phyloP scores from a whole-genome alignment of 2,329 filamentous ascomycete genomes.

The Lizonia empirigonia region DNA sequence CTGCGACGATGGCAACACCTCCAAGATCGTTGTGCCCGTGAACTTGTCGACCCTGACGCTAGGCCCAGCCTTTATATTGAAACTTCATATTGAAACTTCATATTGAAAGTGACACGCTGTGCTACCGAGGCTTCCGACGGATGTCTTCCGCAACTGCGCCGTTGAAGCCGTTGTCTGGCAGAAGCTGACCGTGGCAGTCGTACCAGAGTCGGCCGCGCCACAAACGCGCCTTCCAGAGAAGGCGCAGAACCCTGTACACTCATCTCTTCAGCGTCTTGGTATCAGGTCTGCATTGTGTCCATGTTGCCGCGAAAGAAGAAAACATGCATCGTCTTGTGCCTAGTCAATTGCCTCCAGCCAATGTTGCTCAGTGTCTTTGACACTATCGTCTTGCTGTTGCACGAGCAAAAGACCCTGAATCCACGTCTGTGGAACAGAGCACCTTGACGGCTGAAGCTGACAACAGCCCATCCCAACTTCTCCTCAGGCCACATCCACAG shows the following conservation, averaged over 20 bases:
- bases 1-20: conserved; percentile 13
- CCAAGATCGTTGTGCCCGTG: conserved; percentile 2
- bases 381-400: conserved; percentile 11
- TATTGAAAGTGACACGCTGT: conserved; percentile 20
- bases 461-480: no score
- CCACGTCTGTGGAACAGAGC: conserved; percentile 20
- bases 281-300: not conserved
- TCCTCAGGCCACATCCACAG: no score
- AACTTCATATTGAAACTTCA: no score
- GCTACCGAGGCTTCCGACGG: conserved; percentile 25
- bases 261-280: not conserved
- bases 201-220: conserved; percentile 2
- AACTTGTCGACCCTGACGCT: conserved; percentile 6
- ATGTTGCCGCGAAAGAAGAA: not conserved
- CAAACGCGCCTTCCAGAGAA: not conserved
- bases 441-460: not conserved
- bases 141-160: conserved; percentile 27
- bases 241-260: not conserved
- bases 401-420: conserved; percentile 26
- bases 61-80: conserved; percentile 28
- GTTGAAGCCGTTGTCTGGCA: conserved; percentile 31
- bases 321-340: not conserved
- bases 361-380: not conserved
- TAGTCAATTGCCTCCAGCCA: not conserved
- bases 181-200: conserved; percentile 28